These are phyloP conservation scores for Solanum microdontum DNA, from an alignment of 257 asterid species.

Conservation along the genomic window DNA sequence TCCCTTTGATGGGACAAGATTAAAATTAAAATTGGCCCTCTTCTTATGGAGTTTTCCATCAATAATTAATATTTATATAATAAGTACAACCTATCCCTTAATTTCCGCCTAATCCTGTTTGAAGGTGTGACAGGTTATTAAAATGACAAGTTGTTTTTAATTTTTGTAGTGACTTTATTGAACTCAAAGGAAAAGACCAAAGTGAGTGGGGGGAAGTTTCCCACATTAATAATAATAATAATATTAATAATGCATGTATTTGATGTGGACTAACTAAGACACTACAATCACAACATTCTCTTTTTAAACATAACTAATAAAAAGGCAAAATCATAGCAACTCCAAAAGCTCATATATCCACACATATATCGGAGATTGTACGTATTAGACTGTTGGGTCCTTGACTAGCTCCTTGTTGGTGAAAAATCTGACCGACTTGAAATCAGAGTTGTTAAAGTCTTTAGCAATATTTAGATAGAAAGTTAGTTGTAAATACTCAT, in stretches of 20 bases:
- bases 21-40: not conserved
- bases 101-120: not conserved
- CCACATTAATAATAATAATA: not conserved
- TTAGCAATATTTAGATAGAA: not conserved
- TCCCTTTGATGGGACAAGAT: not conserved
- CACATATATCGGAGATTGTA: not conserved
- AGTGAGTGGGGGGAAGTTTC: not conserved
- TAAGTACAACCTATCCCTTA: not conserved
- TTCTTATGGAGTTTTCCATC: not conserved
- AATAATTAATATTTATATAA: not conserved
- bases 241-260: constrained; percentile 1
- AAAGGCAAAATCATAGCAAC: not conserved
- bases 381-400: not conserved
- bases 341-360: not conserved
- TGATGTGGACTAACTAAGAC: constrained; percentile 23
- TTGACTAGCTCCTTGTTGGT: not conserved
- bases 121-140: not conserved
- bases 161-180: not conserved
- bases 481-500: too few species aligned
- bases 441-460: not conserved
- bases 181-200: not conserved
- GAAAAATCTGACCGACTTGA: not conserved
- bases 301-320: constrained; percentile 8
- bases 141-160: not conserved
- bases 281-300: constrained; percentile 24